Evolutionary conservation across 495 filamentous ascomycete genomes (phyloP), one percentile per base, ranked within the genome.

Genomic region (Penicillium herquei): DNA sequence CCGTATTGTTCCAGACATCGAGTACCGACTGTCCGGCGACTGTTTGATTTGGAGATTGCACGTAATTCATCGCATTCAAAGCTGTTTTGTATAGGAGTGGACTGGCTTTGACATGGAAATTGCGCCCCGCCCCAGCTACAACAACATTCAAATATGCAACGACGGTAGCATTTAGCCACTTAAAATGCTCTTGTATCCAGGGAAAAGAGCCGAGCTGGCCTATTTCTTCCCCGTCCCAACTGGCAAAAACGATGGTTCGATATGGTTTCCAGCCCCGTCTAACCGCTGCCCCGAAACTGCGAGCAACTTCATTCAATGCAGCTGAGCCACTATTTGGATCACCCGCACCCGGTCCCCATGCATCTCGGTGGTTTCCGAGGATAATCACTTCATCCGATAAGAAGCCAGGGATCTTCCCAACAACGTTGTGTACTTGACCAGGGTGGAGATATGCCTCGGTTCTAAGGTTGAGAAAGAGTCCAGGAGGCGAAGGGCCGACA

Each of bases 301-400:
- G 78, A 2, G 86, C 76, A 16, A 94, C 77, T 68, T 94, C 90
- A 21, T 92, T 73, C 77, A 92, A 81, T 17, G 89, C 76, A 17
- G 89, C 90, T 0, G 89, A 91, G 6, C 90, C 90, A 33, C 84
- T 85, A 57, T 87, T 85, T 0, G 90, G 87, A 54, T 87, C 84
- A 0, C 79, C 79, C 18, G 88, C 87, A 37, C 90, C 87, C 10
- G 83, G 84, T 51, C 89, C 83, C 88, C 88, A 92, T 0, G 88
- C 87, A 71, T 95, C 90, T 13, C 89, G 82, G 61, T 95, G 90
- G 61, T 94, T 94, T 4, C 90, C 90, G 4, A 93, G 71, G 3
- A 95, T 75, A 55, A 92, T 74, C 14, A 91, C 87, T 61, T 93
- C 90, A 51, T 87, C 80, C 3, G 80, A 70, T 39, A 83, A 87